phyloP scores from a whole-genome alignment of 2,329 filamentous ascomycete species.

The Paraconiothyrium sp. region DNA sequence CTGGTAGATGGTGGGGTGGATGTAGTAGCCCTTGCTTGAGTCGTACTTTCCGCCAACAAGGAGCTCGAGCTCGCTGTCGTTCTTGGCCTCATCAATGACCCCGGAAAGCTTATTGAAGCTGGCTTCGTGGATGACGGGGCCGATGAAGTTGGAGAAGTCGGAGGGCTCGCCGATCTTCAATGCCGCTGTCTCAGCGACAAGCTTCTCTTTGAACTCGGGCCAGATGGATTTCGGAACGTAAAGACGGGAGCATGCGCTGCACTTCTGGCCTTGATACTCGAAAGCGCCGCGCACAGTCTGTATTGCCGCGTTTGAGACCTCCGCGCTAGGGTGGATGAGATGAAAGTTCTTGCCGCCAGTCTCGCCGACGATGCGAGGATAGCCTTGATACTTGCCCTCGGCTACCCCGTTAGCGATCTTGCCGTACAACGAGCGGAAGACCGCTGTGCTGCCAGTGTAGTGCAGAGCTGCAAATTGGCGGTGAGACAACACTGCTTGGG shows the following conservation, averaged over 20 bases:
- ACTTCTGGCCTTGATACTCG: slow-evolving; percentile 92
- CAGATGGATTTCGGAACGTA: slow-evolving; percentile 82
- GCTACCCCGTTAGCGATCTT: slow-evolving; percentile 84
- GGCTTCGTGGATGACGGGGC: slow-evolving; percentile 83
- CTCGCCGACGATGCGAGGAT: slow-evolving; percentile 89
- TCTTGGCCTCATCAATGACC: slow-evolving; percentile 82
- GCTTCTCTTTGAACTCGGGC: slow-evolving; percentile 73
- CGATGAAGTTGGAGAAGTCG: slow-evolving; percentile 81
- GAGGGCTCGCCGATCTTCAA: slow-evolving; percentile 77
- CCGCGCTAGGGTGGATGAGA: slow-evolving; percentile 78
- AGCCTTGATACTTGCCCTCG: slow-evolving; percentile 82
- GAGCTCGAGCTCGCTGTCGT: slow-evolving; percentile 75
- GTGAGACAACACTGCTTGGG: slow-evolving; percentile 78
- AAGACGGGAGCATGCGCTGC: slow-evolving; percentile 81
- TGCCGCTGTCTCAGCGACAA: slow-evolving; percentile 73
- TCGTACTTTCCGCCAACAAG: slow-evolving; percentile 81
- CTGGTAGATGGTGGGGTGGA: slow-evolving; percentile 83
- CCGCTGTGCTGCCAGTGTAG: slow-evolving; percentile 91
- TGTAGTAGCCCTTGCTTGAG: slow-evolving; percentile 80
- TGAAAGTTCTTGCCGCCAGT: slow-evolving; percentile 96
- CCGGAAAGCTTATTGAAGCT: slow-evolving; percentile 82
- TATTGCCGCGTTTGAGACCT: slow-evolving; percentile 79
- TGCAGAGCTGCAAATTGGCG: slow-evolving; percentile 88
- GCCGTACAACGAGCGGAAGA: slow-evolving; percentile 89
- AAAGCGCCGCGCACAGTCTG: slow-evolving; percentile 89